phyloP scores from a whole-genome alignment of 2,329 filamentous ascomycete genomes.

The Fonsecaea nubica region DNA sequence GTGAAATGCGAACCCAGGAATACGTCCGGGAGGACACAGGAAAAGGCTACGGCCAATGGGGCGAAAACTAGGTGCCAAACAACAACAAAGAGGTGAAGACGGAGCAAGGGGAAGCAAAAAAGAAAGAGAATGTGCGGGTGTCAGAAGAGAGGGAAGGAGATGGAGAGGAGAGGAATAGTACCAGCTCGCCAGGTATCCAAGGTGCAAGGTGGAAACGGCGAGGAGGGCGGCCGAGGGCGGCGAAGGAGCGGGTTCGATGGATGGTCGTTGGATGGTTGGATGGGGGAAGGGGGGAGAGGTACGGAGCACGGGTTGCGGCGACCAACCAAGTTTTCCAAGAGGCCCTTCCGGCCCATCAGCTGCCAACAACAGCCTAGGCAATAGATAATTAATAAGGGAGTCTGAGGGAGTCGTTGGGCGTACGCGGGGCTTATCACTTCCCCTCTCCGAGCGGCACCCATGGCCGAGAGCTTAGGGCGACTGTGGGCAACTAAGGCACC shows the following conservation, averaged over 20 bases:
- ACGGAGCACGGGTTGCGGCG: slow-evolving; percentile 4
- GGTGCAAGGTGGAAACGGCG: slow-evolving; percentile 1
- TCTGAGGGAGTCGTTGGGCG: not conserved
- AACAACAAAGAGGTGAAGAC: not conserved
- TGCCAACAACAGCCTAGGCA: not conserved
- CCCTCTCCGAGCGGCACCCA: not conserved
- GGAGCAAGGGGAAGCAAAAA: not conserved
- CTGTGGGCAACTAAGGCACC: not conserved
- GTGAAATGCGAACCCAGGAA: not conserved
- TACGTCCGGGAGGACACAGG: slow-evolving; percentile 5
- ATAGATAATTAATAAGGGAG: not conserved
- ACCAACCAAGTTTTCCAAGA: slow-evolving; percentile 8
- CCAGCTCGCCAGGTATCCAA: not conserved
- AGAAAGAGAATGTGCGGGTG: not conserved
- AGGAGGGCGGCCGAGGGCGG: slow-evolving; percentile 4
- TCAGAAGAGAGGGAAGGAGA: not conserved
- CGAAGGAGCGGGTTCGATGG: slow-evolving; percentile 15
- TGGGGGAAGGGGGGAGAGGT: not conserved
- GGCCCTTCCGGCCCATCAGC: slow-evolving; percentile 8
- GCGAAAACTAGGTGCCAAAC: not conserved
- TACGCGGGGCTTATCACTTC: slow-evolving; percentile 11
- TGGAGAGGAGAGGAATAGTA: not conserved
- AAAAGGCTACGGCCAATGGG: not conserved
- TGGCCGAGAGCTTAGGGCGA: not conserved
- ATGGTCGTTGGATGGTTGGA: too few relatives aligned